Evolutionary conservation across 495 filamentous ascomycete species (phyloP), one percentile per base, ranked within the genome.

Genomic region (Aspergillus mulundensis): DNA sequence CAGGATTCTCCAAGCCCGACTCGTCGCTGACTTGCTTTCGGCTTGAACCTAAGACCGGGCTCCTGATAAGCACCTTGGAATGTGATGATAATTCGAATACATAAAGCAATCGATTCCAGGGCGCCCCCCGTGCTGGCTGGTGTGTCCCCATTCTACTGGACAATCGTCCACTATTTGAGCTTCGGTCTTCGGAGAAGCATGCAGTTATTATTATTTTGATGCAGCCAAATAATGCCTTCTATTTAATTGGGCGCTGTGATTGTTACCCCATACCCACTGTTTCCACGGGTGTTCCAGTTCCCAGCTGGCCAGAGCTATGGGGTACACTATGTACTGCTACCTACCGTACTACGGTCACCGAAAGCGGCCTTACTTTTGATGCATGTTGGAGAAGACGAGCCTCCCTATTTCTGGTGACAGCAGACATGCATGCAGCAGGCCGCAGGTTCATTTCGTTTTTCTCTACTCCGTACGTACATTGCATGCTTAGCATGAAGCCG

Each of bases 31-130:
- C 15, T 40, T 40, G 14, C 15, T 16, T 44, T 46, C 12, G 47
- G 32, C 14, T 41, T 50, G 23, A 44, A 23, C 43, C 36, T 23
- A 61, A 56, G 42, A 53, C 56, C 57, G 60, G 47, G 20, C 20
- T 12, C 18, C 61, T 56, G 65, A 69, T 67, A 68, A 70, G 60
- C 56, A 51, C 50, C 34, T 50, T 52, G 59, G 69, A 64, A 64
- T 23, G 49, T 45, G 57, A 69, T 66, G 63, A 61, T 65, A 69
- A 70, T 71, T 42, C 23, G 61, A 69, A 73, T 64, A 69, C 64
- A 68, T 71, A 70, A 57, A 50, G 53, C 40, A 57, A 66, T 50
- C 53, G 41, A 52, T 55, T 44, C 58, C 50, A 55, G 42, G n/a
- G n/a, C n/a, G n/a, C n/a, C 46, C 42, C 52, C 32, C 42, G 21